These are phyloP conservation scores for Stentor coeruleus DNA, from an alignment of 73 alveolate genomes.

Conservation along the genomic window DNA sequence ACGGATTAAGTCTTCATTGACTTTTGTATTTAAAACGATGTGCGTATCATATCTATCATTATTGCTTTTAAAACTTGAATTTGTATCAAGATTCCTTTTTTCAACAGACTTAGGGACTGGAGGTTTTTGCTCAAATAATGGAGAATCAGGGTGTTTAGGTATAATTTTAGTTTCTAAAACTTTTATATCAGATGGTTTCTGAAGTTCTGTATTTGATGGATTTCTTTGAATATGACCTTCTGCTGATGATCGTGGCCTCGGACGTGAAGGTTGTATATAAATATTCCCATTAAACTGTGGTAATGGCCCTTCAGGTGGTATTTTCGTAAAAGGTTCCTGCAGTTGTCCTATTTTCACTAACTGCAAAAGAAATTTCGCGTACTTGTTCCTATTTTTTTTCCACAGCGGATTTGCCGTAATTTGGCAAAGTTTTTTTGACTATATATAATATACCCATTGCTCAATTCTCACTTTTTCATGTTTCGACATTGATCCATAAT, in stretches of 20 bases:
- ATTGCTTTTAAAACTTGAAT: not conserved
- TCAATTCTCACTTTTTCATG: constrained; percentile 55
- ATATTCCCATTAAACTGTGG: constrained; percentile 41
- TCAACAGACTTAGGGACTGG: no score
- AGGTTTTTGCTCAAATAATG: not conserved
- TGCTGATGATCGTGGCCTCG: not conserved
- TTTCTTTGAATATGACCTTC: not conserved
- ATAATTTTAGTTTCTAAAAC: no score
- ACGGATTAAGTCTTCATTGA: constrained; percentile 15
- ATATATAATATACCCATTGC: constrained; percentile 34
- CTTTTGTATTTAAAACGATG: not conserved
- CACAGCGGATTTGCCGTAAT: constrained; percentile 86
- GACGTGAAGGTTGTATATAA: not conserved
- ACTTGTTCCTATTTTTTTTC: constrained; percentile 91
- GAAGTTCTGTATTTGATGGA: not conserved
- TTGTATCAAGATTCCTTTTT: no score
- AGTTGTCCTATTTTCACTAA: constrained; percentile 65
- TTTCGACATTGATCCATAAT: constrained; percentile 27
- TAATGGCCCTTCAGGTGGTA: constrained; percentile 92
- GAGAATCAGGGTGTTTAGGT: not conserved
- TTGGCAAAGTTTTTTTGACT: constrained; percentile 72
- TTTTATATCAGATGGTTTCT: not conserved
- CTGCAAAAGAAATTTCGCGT: constrained; percentile 79
- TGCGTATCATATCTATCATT: not conserved
- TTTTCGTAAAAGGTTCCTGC: constrained; percentile 84